These are phyloP conservation scores for Fraxinus latifolia DNA, from an alignment of 305 asterid species.

Conservation along the genomic window DNA sequence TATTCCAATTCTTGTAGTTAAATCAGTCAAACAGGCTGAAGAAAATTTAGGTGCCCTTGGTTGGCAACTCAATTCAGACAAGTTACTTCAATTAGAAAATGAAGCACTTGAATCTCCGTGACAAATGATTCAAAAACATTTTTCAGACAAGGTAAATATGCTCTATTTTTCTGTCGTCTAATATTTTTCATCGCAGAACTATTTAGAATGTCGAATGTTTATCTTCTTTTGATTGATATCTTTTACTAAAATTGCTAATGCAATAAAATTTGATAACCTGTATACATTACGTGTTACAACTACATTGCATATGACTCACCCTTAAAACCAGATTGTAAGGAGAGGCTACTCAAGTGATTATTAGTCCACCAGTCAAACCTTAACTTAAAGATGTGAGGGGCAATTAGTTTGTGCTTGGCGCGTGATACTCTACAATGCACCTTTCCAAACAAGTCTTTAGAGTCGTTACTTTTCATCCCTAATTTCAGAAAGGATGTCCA, in stretches of 20 bases:
- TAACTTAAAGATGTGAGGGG: neutral
- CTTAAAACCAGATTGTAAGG: neutral
- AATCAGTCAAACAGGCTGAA: slow-evolving; percentile 67
- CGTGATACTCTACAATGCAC: neutral
- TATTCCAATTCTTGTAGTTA: slow-evolving; percentile 79
- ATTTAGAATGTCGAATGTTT: neutral
- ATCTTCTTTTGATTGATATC: neutral
- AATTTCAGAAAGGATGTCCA: neutral
- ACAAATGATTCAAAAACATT: slow-evolving; percentile 75
- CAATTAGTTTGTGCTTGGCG: neutral
- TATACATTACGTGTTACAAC: neutral
- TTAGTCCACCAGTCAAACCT: neutral
- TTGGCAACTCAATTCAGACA: slow-evolving; percentile 67
- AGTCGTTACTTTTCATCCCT: neutral
- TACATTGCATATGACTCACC: neutral
- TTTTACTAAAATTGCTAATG: neutral
- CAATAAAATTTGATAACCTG: neutral
- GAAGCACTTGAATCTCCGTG: slow-evolving; percentile 66
- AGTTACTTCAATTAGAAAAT: slow-evolving; percentile 57
- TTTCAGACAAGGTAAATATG: slow-evolving; percentile 65
- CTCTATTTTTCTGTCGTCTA: neutral
- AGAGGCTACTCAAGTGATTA: neutral
- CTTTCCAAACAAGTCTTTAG: neutral
- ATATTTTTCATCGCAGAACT: neutral
- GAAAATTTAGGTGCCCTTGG: slow-evolving; percentile 94